Percentiles rank a stretch among this genome's conserved stretches.
Evolutionary conservation across 768 basidiomycete species (phyloP).

Genomic region (Agaricus subrufescens): DNA sequence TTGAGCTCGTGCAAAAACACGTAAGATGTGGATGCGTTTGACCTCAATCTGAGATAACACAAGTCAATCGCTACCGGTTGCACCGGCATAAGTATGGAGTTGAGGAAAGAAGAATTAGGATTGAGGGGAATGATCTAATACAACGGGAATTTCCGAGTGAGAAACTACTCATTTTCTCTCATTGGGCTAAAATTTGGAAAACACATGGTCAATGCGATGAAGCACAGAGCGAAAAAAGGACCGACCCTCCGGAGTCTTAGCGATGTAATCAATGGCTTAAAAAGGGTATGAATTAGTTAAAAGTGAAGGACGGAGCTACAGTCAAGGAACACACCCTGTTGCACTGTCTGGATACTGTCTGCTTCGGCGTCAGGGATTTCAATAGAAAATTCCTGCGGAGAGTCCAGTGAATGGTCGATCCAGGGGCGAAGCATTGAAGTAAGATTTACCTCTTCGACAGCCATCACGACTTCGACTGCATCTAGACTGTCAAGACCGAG

Average conservation of each 20-base stretch:
- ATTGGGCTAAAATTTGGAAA: constrained; percentile 39
- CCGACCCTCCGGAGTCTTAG: constrained; percentile 85
- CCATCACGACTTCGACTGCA: constrained; percentile 98
- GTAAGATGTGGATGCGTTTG: constrained; percentile 2
- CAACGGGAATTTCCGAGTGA: constrained; percentile 30
- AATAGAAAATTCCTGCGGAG: constrained; percentile 83
- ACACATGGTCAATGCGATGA: constrained; percentile 15
- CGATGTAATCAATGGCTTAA: constrained; percentile 91
- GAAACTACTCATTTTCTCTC: constrained; percentile 25
- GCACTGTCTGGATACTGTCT: constrained; percentile 88
- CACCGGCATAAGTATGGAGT: constrained; percentile 13
- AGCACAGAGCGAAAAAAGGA: constrained; percentile 10
- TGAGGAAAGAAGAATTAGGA: constrained; percentile 16
- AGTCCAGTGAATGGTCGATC: neutral
- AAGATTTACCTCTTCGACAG: constrained; percentile 78
- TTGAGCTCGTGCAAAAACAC: constrained; percentile 3
- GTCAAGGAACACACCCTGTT: constrained; percentile 63
- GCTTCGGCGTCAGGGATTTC: constrained; percentile 98
- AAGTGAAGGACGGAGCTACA: constrained; percentile 11
- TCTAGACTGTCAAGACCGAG: constrained; percentile 94
- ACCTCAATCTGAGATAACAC: constrained; percentile 6
- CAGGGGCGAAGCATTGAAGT: constrained; percentile 4
- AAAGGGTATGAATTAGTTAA: constrained; percentile 12
- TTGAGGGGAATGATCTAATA: constrained; percentile 32
- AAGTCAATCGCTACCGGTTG: constrained; percentile 21